Evolutionary conservation across 1,139 yeast genomes (phyloP).

Genomic region (Suhomyces ambrosiae): DNA sequence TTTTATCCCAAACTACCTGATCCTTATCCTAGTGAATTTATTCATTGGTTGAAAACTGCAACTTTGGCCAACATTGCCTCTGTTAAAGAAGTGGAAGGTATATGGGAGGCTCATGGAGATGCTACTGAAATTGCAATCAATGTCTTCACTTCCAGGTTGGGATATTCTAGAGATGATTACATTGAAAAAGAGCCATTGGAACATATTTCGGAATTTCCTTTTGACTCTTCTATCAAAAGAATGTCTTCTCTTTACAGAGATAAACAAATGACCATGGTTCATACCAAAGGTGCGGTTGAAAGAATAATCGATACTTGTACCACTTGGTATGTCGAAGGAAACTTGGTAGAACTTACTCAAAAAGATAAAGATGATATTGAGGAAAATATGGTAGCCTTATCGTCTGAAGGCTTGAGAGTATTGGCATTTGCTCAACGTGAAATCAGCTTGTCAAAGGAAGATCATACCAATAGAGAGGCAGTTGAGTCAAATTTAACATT

Average conservation of each 20-base stretch:
- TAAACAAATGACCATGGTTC: conserved; percentile 40
- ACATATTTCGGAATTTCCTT: conserved; percentile 70
- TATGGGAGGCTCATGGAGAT: conserved; percentile 81
- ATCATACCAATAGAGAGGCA: conserved; percentile 43
- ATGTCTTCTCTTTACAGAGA: conserved; percentile 65
- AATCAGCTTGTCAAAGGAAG: conserved; percentile 20
- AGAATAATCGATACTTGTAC: conserved; percentile 61
- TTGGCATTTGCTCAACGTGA: conserved; percentile 64
- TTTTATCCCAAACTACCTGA: conserved; percentile 26
- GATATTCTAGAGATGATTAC: conserved; percentile 47
- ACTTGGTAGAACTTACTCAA: conserved; percentile 39
- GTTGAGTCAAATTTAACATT: conserved; percentile 62
- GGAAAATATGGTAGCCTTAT: conserved; percentile 60
- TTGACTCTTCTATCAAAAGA: conserved; percentile 75
- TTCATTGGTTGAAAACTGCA: conserved; percentile 59
- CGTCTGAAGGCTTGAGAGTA: conserved; percentile 73
- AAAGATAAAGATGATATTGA: conserved; percentile 48
- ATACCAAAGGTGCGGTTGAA: conserved; percentile 82
- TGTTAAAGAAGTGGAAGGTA: conserved; percentile 42
- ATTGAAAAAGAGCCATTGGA: conserved; percentile 34
- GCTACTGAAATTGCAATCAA: conserved; percentile 86
- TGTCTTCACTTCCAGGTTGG: conserved; percentile 64
- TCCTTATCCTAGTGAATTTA: conserved; percentile 32
- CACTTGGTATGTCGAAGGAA: conserved; percentile 50
- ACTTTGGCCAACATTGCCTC: conserved; percentile 75